Evolutionary conservation across 2,329 filamentous ascomycete species (phyloP), one percentile per base, ranked within the genome.

Genomic region (Periglandula ipomoeae): DNA sequence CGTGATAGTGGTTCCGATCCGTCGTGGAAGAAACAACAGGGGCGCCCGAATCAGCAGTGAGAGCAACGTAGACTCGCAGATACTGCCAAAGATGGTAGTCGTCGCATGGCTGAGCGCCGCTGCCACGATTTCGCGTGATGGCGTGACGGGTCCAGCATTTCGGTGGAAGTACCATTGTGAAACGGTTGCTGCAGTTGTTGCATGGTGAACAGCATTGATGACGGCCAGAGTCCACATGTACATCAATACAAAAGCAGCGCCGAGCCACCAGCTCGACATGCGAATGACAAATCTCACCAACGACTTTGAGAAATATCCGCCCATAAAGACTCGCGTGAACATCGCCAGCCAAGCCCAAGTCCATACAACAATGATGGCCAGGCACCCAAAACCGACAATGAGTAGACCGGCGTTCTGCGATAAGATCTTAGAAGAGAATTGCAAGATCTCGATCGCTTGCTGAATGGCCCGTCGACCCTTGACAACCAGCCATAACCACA

Each of bases 161-260:
- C 93, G 88, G 66, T 97, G 91, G 66, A 97, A 98, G 68, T 98
- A 98, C 93, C 93, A 98, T 66, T 98, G 93, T 37, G 89, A 95
- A 22, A 97, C 91, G 1, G 91, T 95, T 10, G 93, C 93, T 22
- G 89, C 91, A 13, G 91, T 95, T 15, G 90, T 93, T 20, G 88
- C 84, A 50, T 93, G 84, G 65, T 98, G 91, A 20, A 97, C 79
- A 17, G 89, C 89, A 50, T 89, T 85, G 62, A 95, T 82, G 50
- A 97, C 81, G 2, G 87, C 86, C 38, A 96, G 73, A 0, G 89
- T 93, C 93, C 93, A 98, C 57, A 97, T 82, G 66, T 96, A 97
- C 72, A 96, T 85, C 51, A 97, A 71, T 56, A 96, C 81, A 69
- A 96, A 98, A 64, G 84, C 95, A 22, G 81, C 77, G n/a, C 87